These are phyloP conservation scores for Nicotiana tomentosiformis DNA, from an alignment of 257 asterid genomes.

Conservation along the genomic window DNA sequence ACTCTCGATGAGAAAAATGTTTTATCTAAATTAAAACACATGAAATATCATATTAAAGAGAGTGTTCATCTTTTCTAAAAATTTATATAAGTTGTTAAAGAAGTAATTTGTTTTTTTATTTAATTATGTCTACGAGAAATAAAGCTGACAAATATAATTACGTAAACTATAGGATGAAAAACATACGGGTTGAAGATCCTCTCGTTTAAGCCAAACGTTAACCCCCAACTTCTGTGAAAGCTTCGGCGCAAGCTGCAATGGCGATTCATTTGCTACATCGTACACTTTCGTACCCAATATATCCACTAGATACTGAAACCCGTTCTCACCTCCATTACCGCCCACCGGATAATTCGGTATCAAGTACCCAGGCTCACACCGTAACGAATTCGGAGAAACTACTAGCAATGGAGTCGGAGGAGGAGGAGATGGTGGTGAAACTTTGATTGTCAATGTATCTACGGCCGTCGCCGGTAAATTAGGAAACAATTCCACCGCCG, in stretches of 20 bases:
- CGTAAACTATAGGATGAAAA: not conserved
- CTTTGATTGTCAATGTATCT: conserved; percentile 2
- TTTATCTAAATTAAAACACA: too few species aligned
- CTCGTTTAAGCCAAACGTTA: conserved; percentile 81
- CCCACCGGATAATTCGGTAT: conserved; percentile 27
- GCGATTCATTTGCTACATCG: conserved; percentile 80
- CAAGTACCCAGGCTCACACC: conserved; percentile 55
- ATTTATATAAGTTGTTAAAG: too few species aligned
- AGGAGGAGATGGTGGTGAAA: not conserved
- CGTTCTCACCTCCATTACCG: conserved; percentile 23
- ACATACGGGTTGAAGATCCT: conserved; percentile 85
- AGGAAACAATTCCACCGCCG: conserved; percentile 16
- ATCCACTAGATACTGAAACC: conserved; percentile 57
- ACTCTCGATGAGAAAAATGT: too few species aligned
- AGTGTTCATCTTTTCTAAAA: too few species aligned
- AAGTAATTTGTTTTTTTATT: too few species aligned
- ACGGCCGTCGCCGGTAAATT: conserved; percentile 12
- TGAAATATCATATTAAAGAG: too few species aligned
- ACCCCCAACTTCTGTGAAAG: conserved; percentile 60
- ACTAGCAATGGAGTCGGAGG: conserved; percentile 3
- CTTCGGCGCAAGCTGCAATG: conserved; percentile 78
- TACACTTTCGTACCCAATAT: conserved; percentile 74
- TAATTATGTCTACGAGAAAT: too few species aligned
- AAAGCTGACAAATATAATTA: too few species aligned
- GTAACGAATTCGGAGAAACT: conserved; percentile 55